Base-by-base conservation (phyloP, 2,329 filamentous ascomycete genomes). In the Arthrobotrys conoides region DNA sequence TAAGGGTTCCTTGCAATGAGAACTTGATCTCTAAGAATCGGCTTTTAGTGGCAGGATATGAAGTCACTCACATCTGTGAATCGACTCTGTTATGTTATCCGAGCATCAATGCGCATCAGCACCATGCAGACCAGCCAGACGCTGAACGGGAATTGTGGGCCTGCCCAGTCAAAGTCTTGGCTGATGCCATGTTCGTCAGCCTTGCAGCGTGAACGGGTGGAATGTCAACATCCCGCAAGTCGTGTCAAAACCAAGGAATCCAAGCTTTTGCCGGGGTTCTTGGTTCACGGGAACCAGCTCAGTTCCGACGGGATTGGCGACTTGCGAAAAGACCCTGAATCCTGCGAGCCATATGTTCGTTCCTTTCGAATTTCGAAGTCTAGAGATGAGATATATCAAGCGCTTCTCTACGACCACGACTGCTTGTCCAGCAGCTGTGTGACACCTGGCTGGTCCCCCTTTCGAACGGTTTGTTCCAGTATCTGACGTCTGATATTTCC, bases 241-340 rank as follows among this genome's bases (percentile, higher is more conserved):
- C 33, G 46, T 53, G 65, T 61, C 38, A 22, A 33, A 24, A 18
- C 65, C 66, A 70, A 71, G 66, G 30, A 66, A 44, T 44, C 27
- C 72, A 70, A 76, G 66, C 66, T 76, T 71, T 76, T 36, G 46
- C 65, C 65, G 65, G 24, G 36, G 10, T 55, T 51, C 65, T 76
- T 70, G 57, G 27, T 59, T 24, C 22, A 41, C 36, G 64, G 53
- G 20, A 27, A 16, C 48, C 49, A 27, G 61, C 53, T 33, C 16
- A 14, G 49, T 3, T 27, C 49, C 22, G 38, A 41, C 36, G 36
- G 38, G 53, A 63, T 63, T 63, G 24, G 22, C 65, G 22, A 70
- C 33, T 14, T 14, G 53, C 18, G 30, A 59, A 41, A 22, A 18
- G 57, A 61, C 57, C 57, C 57, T 61, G 57, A 61, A 61, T 44